Base-by-base conservation (phyloP, 2,329 filamentous ascomycete species). In the Aureobasidium sp. region DNA sequence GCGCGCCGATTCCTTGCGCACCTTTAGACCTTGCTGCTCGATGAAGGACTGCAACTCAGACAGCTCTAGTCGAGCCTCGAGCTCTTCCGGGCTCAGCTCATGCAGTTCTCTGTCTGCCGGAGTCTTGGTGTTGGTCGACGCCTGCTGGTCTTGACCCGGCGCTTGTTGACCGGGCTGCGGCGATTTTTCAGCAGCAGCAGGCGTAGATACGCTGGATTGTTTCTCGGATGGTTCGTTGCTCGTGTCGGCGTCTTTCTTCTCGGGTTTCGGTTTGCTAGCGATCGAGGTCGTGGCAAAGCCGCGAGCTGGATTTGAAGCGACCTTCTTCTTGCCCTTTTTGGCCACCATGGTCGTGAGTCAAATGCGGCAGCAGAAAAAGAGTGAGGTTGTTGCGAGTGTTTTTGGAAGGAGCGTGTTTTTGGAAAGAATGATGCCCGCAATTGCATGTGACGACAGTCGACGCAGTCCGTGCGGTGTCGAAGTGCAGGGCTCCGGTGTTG, bases 211-310 rank as follows among this genome's bases (percentile, higher is more conserved):
- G 9, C 70, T 68, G 47, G 74, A 73, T 41, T 67, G 70, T 22
- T 65, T 62, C 34, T 66, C 68, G 34, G 72, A 70, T 12, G 67
- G 51, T 20, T 68, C 65, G 22, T 65, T 67, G 59, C 67, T 69
- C 27, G 65, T 65, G 49, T 70, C 66, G 51, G 34, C 11, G 29
- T 69, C 67, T n/a, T 63, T 66, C 63, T 65, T 66, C 51, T 76
- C 71, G 63, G 74, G 65, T 70, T 93, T 91, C 49, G 83, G 80
- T 72, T 90, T 83, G 9, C 86, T 82, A 47, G 91, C 90, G 64
- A 96, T 83, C 1, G 93, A 97, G 14, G 90, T 95, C 5, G 94
- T 99, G 66, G 93, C 91, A 77, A 97, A 96, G 20, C 92, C 94
- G 74, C 94, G 84, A 42, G 91, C 91, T 64, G 92, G 90, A 75